phyloP scores from a whole-genome alignment of 768 basidiomycete species.

The Pleurotus tuber-regium region DNA sequence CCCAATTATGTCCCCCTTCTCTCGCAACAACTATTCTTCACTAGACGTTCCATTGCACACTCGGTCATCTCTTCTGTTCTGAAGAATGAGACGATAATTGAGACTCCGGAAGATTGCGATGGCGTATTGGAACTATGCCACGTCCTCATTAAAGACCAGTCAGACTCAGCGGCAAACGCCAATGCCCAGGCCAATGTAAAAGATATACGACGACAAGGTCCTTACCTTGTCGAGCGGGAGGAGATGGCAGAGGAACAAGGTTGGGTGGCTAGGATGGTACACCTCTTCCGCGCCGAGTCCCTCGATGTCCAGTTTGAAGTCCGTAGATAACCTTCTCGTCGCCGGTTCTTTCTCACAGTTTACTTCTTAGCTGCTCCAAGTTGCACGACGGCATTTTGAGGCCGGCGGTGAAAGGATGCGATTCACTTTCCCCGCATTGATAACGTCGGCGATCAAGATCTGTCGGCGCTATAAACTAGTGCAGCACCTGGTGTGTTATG shows the following conservation, averaged over 20 bases:
- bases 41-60: constrained; percentile 89
- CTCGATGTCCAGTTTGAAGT: constrained; percentile 90
- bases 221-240: constrained; percentile 69
- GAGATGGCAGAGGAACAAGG: constrained; percentile 98
- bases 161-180: constrained; percentile 45
- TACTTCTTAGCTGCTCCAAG: constrained; percentile 73
- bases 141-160: constrained; percentile 86
- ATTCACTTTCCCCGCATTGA: constrained; percentile 95
- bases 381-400: constrained; percentile 86
- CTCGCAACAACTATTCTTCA: constrained; percentile 82
- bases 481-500: constrained; percentile 59
- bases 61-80: constrained; percentile 92
- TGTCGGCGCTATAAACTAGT: constrained; percentile 88
- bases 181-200: constrained; percentile 35
- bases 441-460: constrained; percentile 89
- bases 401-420: constrained; percentile 93
- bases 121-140: constrained; percentile 92
- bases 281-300: constrained; percentile 88
- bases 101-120: constrained; percentile 90
- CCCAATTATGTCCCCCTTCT: constrained; percentile 87
- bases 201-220: constrained; percentile 54
- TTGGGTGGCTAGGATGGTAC: constrained; percentile 98
- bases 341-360: not conserved
- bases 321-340: constrained; percentile 19
- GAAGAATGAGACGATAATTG: constrained; percentile 95